Conservation (phyloP, 2,329 filamentous ascomycete genomes). For the Xylariaceae sp. region DNA sequence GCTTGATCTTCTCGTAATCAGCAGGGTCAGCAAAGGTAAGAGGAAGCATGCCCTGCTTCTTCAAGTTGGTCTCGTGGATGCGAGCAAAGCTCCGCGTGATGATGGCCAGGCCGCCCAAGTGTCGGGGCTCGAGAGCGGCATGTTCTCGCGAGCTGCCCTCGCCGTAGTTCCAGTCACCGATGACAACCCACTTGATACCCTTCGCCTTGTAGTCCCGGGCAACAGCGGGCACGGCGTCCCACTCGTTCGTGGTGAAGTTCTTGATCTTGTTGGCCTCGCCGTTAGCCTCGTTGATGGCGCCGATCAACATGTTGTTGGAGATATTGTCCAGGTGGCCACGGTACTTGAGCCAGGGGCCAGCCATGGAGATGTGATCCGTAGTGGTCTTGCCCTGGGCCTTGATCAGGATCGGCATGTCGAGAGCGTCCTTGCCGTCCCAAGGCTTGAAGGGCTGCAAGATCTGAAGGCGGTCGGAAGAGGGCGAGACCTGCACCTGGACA, state of each 20-base stretch:
- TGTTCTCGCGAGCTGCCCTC: constrained; percentile 98
- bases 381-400: constrained; percentile 96
- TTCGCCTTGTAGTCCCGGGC: constrained; percentile 98
- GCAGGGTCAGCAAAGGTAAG: constrained; percentile 90
- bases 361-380: constrained; percentile 96
- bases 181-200: constrained; percentile 92
- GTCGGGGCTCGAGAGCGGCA: constrained; percentile 92
- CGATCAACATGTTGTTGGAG: constrained; percentile 99
- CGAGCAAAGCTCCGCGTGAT: constrained; percentile 93
- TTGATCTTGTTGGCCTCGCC: constrained; percentile 96
- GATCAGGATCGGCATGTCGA: constrained; percentile 84
- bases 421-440: constrained; percentile 90
- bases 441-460: constrained; percentile 76
- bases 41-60: constrained; percentile 99
- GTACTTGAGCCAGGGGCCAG: constrained; percentile 96
- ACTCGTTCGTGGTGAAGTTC: constrained; percentile 80
- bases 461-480: constrained; percentile 89
- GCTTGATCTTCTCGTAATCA: constrained; percentile 96
- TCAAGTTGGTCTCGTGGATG: constrained; percentile 99
- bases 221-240: constrained; percentile 83
- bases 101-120: constrained; percentile 94
- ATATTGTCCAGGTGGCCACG: constrained; percentile 99
- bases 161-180: constrained; percentile 99
- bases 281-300: constrained; percentile 93
- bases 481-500: constrained; percentile 77